Evolutionary conservation across 768 basidiomycete species (phyloP), one percentile per base, ranked within the genome.

Genomic region (Sarcodon aspratus): DNA sequence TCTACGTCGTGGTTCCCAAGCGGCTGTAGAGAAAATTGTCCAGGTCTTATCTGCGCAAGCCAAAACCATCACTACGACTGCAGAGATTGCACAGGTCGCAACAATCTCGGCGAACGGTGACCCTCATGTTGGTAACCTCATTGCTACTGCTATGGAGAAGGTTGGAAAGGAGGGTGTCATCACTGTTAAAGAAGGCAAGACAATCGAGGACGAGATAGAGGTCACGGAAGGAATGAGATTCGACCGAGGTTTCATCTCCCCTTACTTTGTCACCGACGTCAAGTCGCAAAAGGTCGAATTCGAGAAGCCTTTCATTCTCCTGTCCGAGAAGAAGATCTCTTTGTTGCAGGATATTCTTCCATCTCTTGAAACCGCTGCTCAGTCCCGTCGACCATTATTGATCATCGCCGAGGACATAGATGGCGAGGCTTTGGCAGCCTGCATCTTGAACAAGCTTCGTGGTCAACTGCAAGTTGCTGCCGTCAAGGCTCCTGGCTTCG

Each of bases 221-320:
- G 93, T 99, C 60, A 97, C 95, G 27, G 95, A 99, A 71, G 95
- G 95, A 67, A 99, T 99, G 95, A 83, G 93, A 60, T 97, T 99
- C 71, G 95, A 99, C 79, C 87, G 95, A 48, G 95, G 95, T 17
- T 99, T 80, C 77, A 95, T 97, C 69, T 92, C 89, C 1, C 91
- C 94, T 0, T 97, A 97, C 79, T 96, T 98, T 66, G 82, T 99
- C 68, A 98, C 95, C 55, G 92, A 99, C 71, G 87, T 94, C 74
- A 97, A 98, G 79, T 62, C 77, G 40, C 95, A 97, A 65, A 91
- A 87, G 65, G 86, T 85, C 72, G 94, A 98, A 65, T 87, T 96
- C 54, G 95, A 99, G 72, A 98, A 97, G 70, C 95, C 95, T 12
- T 70, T 83, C 59, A 83, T 98, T 59, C 80, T 98, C 42, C 77